Evolutionary conservation across 2,329 filamentous ascomycete species (phyloP), one percentile per base, ranked within the genome.

Genomic region (Claviceps citrina): DNA sequence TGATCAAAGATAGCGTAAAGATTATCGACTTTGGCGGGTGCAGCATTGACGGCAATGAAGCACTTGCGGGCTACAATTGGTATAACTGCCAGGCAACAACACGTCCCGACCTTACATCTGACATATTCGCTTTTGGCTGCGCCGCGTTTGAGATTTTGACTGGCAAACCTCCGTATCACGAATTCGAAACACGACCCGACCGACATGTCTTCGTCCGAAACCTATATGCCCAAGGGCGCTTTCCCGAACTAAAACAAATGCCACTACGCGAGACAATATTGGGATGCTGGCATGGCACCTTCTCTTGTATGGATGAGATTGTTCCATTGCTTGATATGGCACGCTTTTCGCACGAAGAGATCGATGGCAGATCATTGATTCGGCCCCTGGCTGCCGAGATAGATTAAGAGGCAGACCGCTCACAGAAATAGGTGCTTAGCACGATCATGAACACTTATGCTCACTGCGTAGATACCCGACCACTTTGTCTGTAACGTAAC

Each of bases 11-110:
- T 22, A 19, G 41, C 8, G 32, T 43, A 7, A 43, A 43, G 31
- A 40, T 33, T n/a, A 33, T 43, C 18, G 41, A 43, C 31, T 40
- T 43, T 27, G 41, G 41, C 8, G 41, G 41, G 1, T 43, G 41
- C 12, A 36, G 41, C 36, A 40, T 43, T 31, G 37, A 43, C 19
- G 41, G 31, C 6, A 36, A 31, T 30, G 41, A 40, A 36, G 31
- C 41, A 22, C 36, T 40, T 25, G 19, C 41, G 10, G 28, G 41
- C 31, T 43, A 40, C 25, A 43, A 40, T 13, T 43, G 41, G 41
- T 43, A 39, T 19, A 43, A 43, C 19, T 12, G 7, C 18, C 10
- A 9, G 10, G n/a, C 5, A 20, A 12, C 13, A 9, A 9, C 19
- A 2, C 13, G 10, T 2, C 31, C 31, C 9, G 16, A n/a, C 13